Conservation (phyloP, 139 green algal species). For the Diplosphaera chodatii region DNA sequence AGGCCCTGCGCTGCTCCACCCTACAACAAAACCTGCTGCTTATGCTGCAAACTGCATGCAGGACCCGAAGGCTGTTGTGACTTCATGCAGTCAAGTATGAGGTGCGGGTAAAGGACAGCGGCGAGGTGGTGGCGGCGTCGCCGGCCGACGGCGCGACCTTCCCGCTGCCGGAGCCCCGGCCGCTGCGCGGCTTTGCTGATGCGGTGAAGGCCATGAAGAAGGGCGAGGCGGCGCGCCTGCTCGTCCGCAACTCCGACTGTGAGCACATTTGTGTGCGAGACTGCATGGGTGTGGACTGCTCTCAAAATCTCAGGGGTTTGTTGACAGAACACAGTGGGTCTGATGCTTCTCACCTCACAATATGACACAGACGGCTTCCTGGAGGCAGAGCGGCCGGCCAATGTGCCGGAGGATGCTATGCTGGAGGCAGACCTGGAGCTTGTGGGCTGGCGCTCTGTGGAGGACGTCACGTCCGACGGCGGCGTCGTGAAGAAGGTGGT, state of each 20-base stretch:
- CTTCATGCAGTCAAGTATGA: conserved; percentile 55
- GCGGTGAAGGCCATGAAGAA: conserved; percentile 77
- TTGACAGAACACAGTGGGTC: too few species aligned
- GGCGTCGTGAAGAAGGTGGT: conserved; percentile 79
- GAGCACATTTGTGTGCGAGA: conserved; percentile 26
- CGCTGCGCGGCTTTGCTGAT: conserved; percentile 26
- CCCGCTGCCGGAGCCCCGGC: conserved; percentile 18
- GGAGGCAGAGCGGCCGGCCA: conserved; percentile 27
- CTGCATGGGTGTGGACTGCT: too few species aligned
- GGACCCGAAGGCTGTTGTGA: too few species aligned
- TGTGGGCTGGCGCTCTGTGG: conserved; percentile 56
- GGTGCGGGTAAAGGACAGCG: conserved; percentile 34
- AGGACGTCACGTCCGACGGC: conserved; percentile 37
- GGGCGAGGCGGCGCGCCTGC: conserved; percentile 52
- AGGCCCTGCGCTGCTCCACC: too few species aligned
- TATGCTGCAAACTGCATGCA: too few species aligned
- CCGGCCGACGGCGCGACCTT: conserved; percentile 55
- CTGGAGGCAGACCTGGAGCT: conserved; percentile 74
- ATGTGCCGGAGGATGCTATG: conserved; percentile 45
- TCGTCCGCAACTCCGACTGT: conserved; percentile 58
- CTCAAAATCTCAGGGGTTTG: not conserved
- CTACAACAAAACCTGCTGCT: too few species aligned
- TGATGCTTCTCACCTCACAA: too few species aligned
- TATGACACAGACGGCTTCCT: conserved; percentile 57
- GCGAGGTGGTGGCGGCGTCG: conserved; percentile 27